A percentile compares a stretch with the other conserved stretches of the same genome.
Evolutionary conservation across 352 stramenopile genomes (phyloP).

Genomic region (Globisporangium radiosum): DNA sequence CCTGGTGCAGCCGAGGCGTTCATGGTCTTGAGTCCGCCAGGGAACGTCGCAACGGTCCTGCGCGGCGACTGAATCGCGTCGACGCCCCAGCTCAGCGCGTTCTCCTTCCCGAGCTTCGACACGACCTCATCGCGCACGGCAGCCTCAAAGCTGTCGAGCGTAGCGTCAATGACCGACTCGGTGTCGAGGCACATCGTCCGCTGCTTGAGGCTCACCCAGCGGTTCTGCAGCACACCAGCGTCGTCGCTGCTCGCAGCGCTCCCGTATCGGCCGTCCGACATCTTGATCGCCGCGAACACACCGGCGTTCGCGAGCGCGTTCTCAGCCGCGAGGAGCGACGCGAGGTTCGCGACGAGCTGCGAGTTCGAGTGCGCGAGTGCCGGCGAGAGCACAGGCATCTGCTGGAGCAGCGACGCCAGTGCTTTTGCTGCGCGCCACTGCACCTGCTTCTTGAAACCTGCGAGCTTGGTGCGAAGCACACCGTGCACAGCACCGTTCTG

Average conservation of each 20-base stretch:
- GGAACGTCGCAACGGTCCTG: constrained; percentile 17
- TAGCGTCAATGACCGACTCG: constrained; percentile 63
- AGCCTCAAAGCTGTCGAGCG: constrained; percentile 57
- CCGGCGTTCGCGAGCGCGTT: constrained; percentile 28
- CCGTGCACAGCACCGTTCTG: constrained; percentile 61
- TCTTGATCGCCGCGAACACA: constrained; percentile 12
- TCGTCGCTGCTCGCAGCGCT: constrained; percentile 9
- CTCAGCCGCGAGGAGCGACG: constrained; percentile 45
- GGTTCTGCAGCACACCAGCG: constrained; percentile 37
- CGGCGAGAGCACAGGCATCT: constrained; percentile 41
- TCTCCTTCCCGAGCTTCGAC: constrained; percentile 62
- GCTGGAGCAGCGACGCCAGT: constrained; percentile 59
- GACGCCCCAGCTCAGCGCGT: constrained; percentile 74
- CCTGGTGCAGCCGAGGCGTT: neutral
- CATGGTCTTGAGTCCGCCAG: constrained; percentile 3
- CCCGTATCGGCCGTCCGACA: constrained; percentile 17
- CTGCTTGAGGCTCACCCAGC: constrained; percentile 70
- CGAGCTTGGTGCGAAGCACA: constrained; percentile 48
- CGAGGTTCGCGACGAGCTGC: constrained; percentile 57
- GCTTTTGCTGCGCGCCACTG: constrained; percentile 78
- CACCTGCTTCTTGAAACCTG: constrained; percentile 72
- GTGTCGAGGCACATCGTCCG: constrained; percentile 63
- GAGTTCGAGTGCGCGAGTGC: constrained; percentile 44
- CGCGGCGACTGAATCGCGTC: constrained; percentile 79
- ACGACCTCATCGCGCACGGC: constrained; percentile 58